These are phyloP conservation scores for Candida boidinii DNA, from an alignment of 805 yeast genomes.

Conservation along the genomic window DNA sequence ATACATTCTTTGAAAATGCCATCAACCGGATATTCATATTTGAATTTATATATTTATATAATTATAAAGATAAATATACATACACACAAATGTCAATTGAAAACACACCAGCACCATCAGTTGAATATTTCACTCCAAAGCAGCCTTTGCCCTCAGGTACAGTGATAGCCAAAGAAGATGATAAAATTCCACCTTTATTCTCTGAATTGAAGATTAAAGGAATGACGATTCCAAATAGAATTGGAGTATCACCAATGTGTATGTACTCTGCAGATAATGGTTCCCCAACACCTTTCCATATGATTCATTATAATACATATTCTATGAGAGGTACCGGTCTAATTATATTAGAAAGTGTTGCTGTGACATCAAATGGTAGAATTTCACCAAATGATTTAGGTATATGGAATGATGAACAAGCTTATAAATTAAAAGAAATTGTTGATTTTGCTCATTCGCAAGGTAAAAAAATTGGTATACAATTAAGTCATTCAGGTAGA, in stretches of 20 bases:
- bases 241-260: constrained; percentile 53
- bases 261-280: constrained; percentile 37
- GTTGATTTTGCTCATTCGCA: constrained; percentile 40
- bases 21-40: too few relatives aligned
- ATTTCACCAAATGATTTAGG: constrained; percentile 28
- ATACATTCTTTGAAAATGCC: too few relatives aligned
- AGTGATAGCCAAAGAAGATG: constrained; percentile 11
- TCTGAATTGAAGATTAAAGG: constrained; percentile 33
- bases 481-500: constrained; percentile 49
- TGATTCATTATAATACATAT: constrained; percentile 39
- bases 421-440: constrained; percentile 27
- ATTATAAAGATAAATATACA: too few relatives aligned
- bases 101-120: constrained; percentile 5
- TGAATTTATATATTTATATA: too few relatives aligned
- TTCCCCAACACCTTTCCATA: constrained; percentile 36
- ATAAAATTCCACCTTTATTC: constrained; percentile 30
- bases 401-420: constrained; percentile 42
- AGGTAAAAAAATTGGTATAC: constrained; percentile 39
- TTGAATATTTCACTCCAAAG: constrained; percentile 21
- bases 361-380: constrained; percentile 12
- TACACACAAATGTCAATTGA: too few relatives aligned
- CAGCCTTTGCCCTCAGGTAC: constrained; percentile 28
- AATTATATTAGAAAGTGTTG: constrained; percentile 34
- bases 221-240: constrained; percentile 37
- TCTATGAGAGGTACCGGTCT: constrained; percentile 43